Base-by-base conservation (phyloP, 495 filamentous ascomycete genomes). In the Pyronema domesticum region DNA sequence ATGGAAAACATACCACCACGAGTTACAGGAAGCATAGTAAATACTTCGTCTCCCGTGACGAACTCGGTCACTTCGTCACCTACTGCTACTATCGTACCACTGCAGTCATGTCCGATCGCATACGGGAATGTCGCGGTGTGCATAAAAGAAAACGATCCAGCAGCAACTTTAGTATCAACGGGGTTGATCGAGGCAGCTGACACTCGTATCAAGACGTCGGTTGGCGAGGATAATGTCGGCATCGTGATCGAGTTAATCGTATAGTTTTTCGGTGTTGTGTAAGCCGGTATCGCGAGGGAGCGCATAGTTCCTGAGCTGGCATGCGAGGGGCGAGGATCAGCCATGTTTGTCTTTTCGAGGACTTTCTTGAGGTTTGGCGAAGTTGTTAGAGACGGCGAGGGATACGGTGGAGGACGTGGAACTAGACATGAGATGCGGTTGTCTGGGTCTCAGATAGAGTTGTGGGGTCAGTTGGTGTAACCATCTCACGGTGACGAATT, bases 31-130 rank as follows among this genome's bases (percentile, higher is more conserved):
- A 53, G 52, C 23, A 70, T 58, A n/a, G 61, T 61, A 63, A 70
- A 78, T 1, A 77, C 76, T 11, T 71, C 68, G 64, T 78, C 75
- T 35, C 76, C 76, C 23, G 61, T 50, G 37, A 70, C 70, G 63
- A 78, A 69, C 37, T 61, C 39, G 3, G 73, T 74, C 3, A 72
- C 62, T 0, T 69, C 70, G 37, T 61, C 40, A 3, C 76, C 76
- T 3, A 72, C 61, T 0, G 69, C 70, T 9, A 64, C 60, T 54
- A 80, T 68, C 18, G 63, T 65, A 14, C 77, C 77, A 1, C 74
- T 67, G 46, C 65, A 55, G 57, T 78, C 75, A 9, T 68, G 69
- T 43, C 71, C 72, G 33, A 73, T 58, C 43, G 61, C 63, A 57
- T 67, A 70, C 0, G 72, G 72, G 18, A 72, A 72, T 3, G 64